Evolutionary conservation across 208 protist species (phyloP), one percentile per base, ranked within the genome.

Genomic region (Herpetomonas samuelpessoai): DNA sequence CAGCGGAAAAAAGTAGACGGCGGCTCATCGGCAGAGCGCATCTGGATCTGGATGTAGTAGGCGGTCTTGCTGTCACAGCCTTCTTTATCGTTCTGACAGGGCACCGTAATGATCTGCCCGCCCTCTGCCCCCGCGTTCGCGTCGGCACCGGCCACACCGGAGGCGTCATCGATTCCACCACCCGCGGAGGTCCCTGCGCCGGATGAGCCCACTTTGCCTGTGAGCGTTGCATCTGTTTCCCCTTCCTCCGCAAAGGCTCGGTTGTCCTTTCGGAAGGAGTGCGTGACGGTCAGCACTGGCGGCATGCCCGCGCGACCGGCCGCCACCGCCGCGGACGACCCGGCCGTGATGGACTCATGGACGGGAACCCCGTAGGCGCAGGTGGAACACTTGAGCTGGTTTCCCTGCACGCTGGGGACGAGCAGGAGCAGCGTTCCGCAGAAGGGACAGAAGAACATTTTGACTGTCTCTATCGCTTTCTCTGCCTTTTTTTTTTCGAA

Each of bases 21-120:
- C 21, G 98, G 98, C 80, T 99, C 98, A 86, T 99, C 98, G 6
- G 97, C 97, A 14, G 91, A 98, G 27, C 98, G 87, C 65, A 97
- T 99, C 75, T 99, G 98, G 54, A 98, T 79, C 61, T 99, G 96
- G 46, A 97, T 84, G 68, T 93, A 99, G 62, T 87, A 97, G 7
- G 97, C 96, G 55, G 83, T 73, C 14, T 70, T 57, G 48, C 96
- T 71, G 19, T 74, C 74, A 65, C 98, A 99, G 45, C 48, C 35
- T 25, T 58, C 66, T 24, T 86, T 79, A 24, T 92, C 84, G 63
- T 93, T 93, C 61, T 88, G 73, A 57, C 89, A 96, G 1, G 57
- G 60, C 27, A 91, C 80, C 9, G 84, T 93, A 55, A 90, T 96
- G 25, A 96, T 52, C 66, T 96, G 89, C 0, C 86, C 83, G n/a